Evolutionary conservation across 768 basidiomycete species (phyloP).

Genomic region (Albatrellus ellisii): DNA sequence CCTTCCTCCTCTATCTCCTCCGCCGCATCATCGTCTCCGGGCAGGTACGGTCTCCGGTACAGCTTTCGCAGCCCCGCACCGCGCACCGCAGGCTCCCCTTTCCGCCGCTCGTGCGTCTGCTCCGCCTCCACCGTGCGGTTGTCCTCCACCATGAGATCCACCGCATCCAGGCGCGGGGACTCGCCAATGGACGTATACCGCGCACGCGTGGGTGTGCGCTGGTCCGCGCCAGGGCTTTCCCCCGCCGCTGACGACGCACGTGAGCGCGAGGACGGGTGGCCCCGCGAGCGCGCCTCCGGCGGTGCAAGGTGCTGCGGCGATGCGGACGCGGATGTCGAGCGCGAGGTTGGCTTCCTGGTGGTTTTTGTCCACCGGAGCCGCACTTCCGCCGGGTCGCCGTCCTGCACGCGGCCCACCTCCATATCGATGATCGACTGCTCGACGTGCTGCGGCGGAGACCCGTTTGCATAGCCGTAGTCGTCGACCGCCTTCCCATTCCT

Average conservation of each 20-base stretch:
- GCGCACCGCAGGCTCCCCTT: constrained; percentile 43
- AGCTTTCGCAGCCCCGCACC: constrained; percentile 34
- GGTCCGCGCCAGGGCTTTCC: neutral
- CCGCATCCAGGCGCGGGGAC: constrained; percentile 47
- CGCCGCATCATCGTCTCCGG: constrained; percentile 30
- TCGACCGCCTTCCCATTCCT: neutral
- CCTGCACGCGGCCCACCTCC: constrained; percentile 26
- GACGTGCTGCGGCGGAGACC: constrained; percentile 8
- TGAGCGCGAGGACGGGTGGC: neutral
- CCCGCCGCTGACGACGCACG: neutral
- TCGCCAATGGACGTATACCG: constrained; percentile 3
- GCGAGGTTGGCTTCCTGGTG: constrained; percentile 11
- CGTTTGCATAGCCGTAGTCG: neutral
- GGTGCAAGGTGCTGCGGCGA: constrained; percentile 1
- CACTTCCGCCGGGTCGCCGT: constrained; percentile 25
- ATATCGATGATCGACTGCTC: constrained; percentile 28
- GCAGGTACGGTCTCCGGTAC: constrained; percentile 35
- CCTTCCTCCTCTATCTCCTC: constrained; percentile 23
- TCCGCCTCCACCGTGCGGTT: constrained; percentile 38
- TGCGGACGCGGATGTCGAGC: constrained; percentile 8
- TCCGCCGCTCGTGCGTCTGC: constrained; percentile 37
- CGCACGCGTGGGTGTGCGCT: constrained; percentile 10
- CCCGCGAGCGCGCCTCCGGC: neutral
- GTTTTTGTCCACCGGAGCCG: constrained; percentile 33
- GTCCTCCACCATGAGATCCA: constrained; percentile 81